phyloP scores from a whole-genome alignment of 345 rosid species.

The Eucalyptus erythrocorys region DNA sequence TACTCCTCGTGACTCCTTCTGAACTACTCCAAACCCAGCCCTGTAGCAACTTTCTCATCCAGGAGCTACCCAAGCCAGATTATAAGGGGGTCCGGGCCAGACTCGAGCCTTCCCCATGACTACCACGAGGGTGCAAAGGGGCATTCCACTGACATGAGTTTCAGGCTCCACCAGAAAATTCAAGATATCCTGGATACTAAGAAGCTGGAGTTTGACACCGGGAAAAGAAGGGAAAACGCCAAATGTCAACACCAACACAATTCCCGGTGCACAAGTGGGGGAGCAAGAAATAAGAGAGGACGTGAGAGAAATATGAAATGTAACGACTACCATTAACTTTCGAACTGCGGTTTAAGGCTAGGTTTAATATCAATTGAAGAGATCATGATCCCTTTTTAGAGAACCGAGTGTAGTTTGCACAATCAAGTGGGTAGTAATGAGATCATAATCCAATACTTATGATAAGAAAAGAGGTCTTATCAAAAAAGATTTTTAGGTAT shows the following conservation, averaged over 20 bases:
- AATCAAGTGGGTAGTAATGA: neutral
- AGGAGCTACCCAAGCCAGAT: neutral
- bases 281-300: neutral
- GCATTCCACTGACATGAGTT: neutral
- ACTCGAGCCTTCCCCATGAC: neutral
- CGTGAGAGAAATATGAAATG: neutral
- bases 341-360: fast-evolving
- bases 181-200: neutral
- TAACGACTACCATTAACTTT: neutral
- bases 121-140: neutral
- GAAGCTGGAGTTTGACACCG: neutral
- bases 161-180: neutral
- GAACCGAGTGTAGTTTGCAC: neutral
- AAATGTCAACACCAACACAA: neutral
- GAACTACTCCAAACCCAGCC: neutral
- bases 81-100: neutral
- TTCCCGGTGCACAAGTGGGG: neutral
- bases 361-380: neutral
- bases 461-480: neutral
- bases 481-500: neutral
- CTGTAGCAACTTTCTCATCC: neutral
- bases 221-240: neutral
- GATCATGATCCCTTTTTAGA: neutral
- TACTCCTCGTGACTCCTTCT: neutral
- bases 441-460: neutral